Base-by-base conservation (phyloP, 2,329 filamentous ascomycete species). In the Rachicladosporium sp. region DNA sequence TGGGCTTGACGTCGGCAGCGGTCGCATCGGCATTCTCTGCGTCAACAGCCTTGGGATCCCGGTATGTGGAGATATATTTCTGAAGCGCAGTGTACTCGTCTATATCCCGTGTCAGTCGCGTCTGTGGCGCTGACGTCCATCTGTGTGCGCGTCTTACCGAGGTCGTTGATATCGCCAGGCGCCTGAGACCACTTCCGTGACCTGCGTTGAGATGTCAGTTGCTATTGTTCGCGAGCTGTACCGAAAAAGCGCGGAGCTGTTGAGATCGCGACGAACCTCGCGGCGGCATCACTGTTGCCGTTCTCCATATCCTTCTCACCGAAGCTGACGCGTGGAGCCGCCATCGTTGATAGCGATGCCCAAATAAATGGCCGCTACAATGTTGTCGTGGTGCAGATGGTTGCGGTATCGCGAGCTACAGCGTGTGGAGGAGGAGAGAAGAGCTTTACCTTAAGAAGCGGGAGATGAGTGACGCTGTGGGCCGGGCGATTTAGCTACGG, bases 71-170 rank as follows among this genome's bases (percentile, higher is more conserved):
- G 59, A 80, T 80, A 65, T 77, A 80, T 54, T 76, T 72, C 57
- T 79, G 75, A 39, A 80, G 66, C 38, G 75, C 74, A 49, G 71
- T 70, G 62, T 80, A 80, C 60, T 80, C 76, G 58, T 78, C 76
- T 62, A 64, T 57, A 15, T 29, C 15, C 10, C 29, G 43, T 42
- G 47, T 55, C 43, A 55, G 50, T 30, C 10, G 11, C 33, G 38
- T 30, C 23, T n/a, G 36, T 31, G 38, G 29, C 30, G 31, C 29
- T 42, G 47, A 4, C 29, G 21, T n/a, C 6, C 15, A 19, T 19
- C 15, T n/a, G 15, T 13, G 37, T 19, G 12, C 10, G 19, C 29
- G 38, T 46, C 46, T 44, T 52, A 58, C 55, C 55, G 41, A 58
- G 50, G 50, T 66, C 65, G 50, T 68, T 64, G 44, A 60, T 58